Evolutionary conservation across 2,329 filamentous ascomycete genomes (phyloP).

Genomic region (Venturia carpophila): DNA sequence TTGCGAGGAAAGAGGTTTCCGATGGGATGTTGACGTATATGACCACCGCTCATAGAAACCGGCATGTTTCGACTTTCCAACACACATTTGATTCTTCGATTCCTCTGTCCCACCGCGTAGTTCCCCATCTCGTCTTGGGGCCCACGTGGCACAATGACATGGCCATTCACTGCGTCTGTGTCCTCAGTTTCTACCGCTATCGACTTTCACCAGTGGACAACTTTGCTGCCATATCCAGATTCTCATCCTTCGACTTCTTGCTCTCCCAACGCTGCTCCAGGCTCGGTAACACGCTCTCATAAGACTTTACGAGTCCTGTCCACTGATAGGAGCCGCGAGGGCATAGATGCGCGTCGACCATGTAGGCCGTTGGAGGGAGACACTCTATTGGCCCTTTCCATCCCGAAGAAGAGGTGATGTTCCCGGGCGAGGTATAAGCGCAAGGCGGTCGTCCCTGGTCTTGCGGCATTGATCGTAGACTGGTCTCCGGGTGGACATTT

Average conservation of each 20-base stretch:
- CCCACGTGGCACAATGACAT: too few relatives aligned
- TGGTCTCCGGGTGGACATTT: background rate
- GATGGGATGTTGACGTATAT: too few relatives aligned
- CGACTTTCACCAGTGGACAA: background rate
- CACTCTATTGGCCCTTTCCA: background rate
- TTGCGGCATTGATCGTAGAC: slow-evolving; percentile 2
- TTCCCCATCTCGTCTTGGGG: background rate
- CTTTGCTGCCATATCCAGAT: background rate
- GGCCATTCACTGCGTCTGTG: background rate
- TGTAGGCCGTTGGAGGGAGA: slow-evolving; percentile 2
- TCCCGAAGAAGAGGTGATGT: background rate
- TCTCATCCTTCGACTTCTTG: background rate
- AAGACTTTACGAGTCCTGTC: background rate
- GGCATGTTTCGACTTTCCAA: too few relatives aligned
- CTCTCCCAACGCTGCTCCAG: background rate
- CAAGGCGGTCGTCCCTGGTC: slow-evolving; percentile 4
- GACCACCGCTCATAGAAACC: too few relatives aligned
- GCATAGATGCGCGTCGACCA: background rate
- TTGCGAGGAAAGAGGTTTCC: too few relatives aligned
- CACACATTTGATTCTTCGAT: too few relatives aligned
- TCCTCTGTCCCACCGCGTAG: too few relatives aligned
- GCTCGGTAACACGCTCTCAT: background rate
- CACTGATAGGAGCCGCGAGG: background rate
- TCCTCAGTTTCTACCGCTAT: background rate
- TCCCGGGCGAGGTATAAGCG: background rate